Conservation (phyloP, 2,329 filamentous ascomycete species). For the Colletotrichum chlorophyti region DNA sequence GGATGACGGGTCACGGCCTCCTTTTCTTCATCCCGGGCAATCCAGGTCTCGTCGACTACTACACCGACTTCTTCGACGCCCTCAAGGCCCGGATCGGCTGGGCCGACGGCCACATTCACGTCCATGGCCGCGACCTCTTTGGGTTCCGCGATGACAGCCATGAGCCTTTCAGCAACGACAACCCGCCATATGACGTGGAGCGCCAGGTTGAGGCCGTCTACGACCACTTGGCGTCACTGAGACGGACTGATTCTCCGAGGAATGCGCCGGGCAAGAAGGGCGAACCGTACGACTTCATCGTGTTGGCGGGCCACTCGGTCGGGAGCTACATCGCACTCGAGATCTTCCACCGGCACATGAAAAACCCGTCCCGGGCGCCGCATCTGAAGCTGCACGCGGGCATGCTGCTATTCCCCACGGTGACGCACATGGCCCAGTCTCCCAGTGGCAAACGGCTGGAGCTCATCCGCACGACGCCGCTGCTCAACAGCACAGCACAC, state of each 20-base stretch:
- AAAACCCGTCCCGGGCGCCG: slow-evolving; percentile 40
- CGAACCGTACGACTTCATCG: slow-evolving; percentile 60
- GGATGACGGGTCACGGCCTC: slow-evolving; percentile 47
- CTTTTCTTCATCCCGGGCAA: slow-evolving; percentile 81
- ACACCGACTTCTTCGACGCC: slow-evolving; percentile 67
- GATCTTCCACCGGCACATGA: slow-evolving; percentile 64
- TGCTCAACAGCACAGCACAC: slow-evolving; percentile 50
- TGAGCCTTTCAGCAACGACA: slow-evolving; percentile 47
- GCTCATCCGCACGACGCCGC: slow-evolving; percentile 47
- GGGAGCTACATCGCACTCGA: slow-evolving; percentile 77
- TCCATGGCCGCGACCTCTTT: slow-evolving; percentile 64
- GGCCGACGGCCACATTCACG: slow-evolving; percentile 51
- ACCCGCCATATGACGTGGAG: slow-evolving; percentile 58
- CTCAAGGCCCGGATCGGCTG: slow-evolving; percentile 36
- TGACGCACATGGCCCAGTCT: slow-evolving; percentile 73
- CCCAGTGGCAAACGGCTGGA: slow-evolving; percentile 62
- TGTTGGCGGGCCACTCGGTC: slow-evolving; percentile 78
- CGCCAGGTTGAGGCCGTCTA: slow-evolving; percentile 58
- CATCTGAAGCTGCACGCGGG: slow-evolving; percentile 55
- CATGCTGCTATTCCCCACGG: slow-evolving; percentile 76
- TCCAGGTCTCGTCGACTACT: slow-evolving; percentile 78
- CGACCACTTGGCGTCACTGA: slow-evolving; percentile 40
- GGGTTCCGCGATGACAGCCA: slow-evolving; percentile 65
- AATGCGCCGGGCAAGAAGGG: slow-evolving; percentile 36
- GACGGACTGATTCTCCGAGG: slow-evolving; percentile 36